Evolutionary conservation across 768 basidiomycete genomes (phyloP), one percentile per base, ranked within the genome.

Genomic region (Pisolithus albus): DNA sequence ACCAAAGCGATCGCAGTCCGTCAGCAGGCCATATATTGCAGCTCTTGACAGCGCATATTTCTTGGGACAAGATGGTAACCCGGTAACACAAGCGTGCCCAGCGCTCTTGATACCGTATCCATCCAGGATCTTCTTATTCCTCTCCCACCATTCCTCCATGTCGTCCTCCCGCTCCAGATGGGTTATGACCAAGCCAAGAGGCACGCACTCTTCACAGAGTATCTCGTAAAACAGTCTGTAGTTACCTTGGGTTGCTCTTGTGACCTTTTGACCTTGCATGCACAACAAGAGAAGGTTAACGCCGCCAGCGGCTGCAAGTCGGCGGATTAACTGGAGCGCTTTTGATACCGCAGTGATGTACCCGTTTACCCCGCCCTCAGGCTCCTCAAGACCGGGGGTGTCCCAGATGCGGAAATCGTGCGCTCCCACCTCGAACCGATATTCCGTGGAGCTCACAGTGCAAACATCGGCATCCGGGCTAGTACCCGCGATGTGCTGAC

Each of bases 61-160:
- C 32, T 15, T 32, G 26, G 8, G 30, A 19, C n/a, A 9, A 45
- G 8, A n/a, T 16, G 46, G n/a, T 19, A 47, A 19, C 34, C 46
- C 46, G 16, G 46, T 47, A 8, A 47, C 19, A 13, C 46, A 47
- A 19, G 46, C 46, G 18, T 47, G 46, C 9, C 34, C 34, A 32
- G 16, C 23, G 32, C 18, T 34, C 34, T 23, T 47, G 32, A 47
- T 11, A 2, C 46, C 46, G 36, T 47, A 23, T 13, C 18, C n/a
- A 18, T 34, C 8, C 32, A 47, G 18, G 5, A 6, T 8, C 8
- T 18, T 47, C 16, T 47, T 11, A 21, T 47, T 47, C 13, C 7
- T 18, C 19, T 21, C 37, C 70, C 69, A 70, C 71, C 71, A 72
- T 40, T 56, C 54, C 1, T 61, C 59, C 56, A 64, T 64, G 24